Conservation (phyloP, 768 basidiomycete species). For the Serendipita sp. region DNA sequence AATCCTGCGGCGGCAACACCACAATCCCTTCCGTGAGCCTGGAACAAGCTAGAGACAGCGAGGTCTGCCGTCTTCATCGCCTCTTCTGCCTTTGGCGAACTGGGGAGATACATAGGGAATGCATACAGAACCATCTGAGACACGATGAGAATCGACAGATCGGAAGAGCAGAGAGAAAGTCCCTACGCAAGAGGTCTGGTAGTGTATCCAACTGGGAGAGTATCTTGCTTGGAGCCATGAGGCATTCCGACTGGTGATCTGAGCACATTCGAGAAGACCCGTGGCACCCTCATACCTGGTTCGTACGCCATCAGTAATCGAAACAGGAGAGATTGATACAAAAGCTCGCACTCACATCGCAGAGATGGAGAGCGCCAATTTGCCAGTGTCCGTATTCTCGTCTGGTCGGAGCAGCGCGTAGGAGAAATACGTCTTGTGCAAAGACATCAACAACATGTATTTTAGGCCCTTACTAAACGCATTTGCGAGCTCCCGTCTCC, state of each 20-base stretch:
- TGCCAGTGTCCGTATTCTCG: background rate
- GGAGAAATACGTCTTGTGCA: conserved; percentile 4
- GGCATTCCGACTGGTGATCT: background rate
- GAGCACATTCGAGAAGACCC: background rate
- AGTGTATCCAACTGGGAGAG: background rate
- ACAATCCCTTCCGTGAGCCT: background rate
- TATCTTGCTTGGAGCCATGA: background rate
- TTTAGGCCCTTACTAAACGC: background rate
- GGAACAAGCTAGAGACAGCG: background rate
- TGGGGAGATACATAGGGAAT: background rate
- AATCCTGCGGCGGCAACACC: background rate
- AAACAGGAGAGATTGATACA: background rate
- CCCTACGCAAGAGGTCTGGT: background rate
- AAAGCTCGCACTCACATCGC: background rate
- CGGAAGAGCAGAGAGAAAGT: background rate
- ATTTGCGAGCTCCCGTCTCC: background rate
- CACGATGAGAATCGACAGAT: background rate
- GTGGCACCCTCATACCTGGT: background rate
- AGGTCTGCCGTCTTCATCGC: background rate
- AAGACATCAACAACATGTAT: background rate
- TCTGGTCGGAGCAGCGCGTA: background rate
- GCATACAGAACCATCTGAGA: background rate
- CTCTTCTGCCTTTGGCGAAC: background rate
- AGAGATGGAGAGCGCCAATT: background rate
- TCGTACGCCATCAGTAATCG: background rate